Conservation (phyloP, 169 alveolate genomes). For the Plasmodium relictum region DNA sequence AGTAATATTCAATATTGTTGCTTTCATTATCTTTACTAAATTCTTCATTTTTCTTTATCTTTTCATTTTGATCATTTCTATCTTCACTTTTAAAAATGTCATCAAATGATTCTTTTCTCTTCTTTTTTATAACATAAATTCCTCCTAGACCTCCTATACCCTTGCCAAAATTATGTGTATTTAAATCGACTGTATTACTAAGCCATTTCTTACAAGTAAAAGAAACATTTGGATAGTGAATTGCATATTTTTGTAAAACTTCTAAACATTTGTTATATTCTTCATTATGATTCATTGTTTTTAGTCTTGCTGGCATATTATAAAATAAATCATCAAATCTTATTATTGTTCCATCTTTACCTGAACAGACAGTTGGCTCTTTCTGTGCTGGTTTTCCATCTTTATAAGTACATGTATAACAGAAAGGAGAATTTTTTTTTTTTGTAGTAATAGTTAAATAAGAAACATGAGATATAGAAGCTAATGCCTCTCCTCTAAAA, state of each 20-base stretch:
- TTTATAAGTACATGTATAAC: conserved; percentile 88
- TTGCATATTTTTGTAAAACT: conserved; percentile 92
- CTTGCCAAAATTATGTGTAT: conserved; percentile 78
- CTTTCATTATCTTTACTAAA: not conserved
- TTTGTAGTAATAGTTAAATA: conserved; percentile 93
- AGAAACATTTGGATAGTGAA: conserved; percentile 92
- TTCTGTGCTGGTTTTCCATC: conserved; percentile 88
- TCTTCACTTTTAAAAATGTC: conserved; percentile 7
- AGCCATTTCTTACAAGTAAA: conserved; percentile 88
- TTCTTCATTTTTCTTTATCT: not conserved
- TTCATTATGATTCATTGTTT: conserved; percentile 82
- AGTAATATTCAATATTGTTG: not conserved
- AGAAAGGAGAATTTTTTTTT: conserved; percentile 85
- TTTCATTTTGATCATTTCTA: not conserved
- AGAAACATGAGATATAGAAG: conserved; percentile 95
- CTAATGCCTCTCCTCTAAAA: conserved; percentile 99
- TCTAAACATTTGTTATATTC: conserved; percentile 92
- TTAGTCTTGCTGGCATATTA: conserved; percentile 79
- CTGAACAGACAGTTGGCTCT: conserved; percentile 79
- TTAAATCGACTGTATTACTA: conserved; percentile 85
- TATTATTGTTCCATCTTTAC: conserved; percentile 83
- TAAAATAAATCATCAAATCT: conserved; percentile 83
- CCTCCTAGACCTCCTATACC: conserved; percentile 74
- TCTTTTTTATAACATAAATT: conserved; percentile 56
- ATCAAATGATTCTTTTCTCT: conserved; percentile 14